Evolutionary conservation across 176 grass and related monocot genomes (phyloP), one percentile per base, ranked within the genome.

Genomic region (Hordeum marinum): DNA sequence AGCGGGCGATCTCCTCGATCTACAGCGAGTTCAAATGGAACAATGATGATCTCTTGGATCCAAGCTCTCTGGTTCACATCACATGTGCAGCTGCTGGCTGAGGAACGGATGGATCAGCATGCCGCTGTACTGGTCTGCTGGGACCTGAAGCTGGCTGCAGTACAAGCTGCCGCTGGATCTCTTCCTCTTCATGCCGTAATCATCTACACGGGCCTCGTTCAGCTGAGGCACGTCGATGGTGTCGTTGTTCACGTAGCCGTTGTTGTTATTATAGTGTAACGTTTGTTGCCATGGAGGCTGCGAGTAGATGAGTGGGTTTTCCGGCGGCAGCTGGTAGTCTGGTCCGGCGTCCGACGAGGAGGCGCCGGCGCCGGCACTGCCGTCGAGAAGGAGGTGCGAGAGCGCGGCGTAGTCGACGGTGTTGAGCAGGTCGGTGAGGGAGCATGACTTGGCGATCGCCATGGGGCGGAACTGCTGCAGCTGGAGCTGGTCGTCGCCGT

Each of bases 351-450:
- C 77, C 0, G 58, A 35, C 8, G 77, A 84, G 25, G 72, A 32
- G 13, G 25, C 72, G 48, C 48, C 48, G 37, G 7, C 37, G 6
- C 18, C 9, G 1, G 8, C 34, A 3, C 68, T 31, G 26, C 31
- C 79, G 6, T 70, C 87, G 50, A 92, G 84, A 14, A 92, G 57
- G 46, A 91, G 26, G 48, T 86, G 87, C 11, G 90, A 84, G 31
- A 89, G 87, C 61, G 41, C 29, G 0, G 85, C 60, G 85, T 36
- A 88, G 70, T 94, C 90, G 10, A 92, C 25, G 57, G 27, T 77
- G 55, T 84, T 82, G 82, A 94, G 64, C 31, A 94, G 90, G 11
- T 92, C 93, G 1, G 91, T 93, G 34, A 93, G 68, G 21, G 90
- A 90, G 79, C 63, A 86, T 0, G 92, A 90, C 43, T 88, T 88